A percentile compares a stretch with the other conserved stretches of the same genome.
phyloP scores from a whole-genome alignment of 371 early-diverging fungal species.

The Zychaea mexicana region DNA sequence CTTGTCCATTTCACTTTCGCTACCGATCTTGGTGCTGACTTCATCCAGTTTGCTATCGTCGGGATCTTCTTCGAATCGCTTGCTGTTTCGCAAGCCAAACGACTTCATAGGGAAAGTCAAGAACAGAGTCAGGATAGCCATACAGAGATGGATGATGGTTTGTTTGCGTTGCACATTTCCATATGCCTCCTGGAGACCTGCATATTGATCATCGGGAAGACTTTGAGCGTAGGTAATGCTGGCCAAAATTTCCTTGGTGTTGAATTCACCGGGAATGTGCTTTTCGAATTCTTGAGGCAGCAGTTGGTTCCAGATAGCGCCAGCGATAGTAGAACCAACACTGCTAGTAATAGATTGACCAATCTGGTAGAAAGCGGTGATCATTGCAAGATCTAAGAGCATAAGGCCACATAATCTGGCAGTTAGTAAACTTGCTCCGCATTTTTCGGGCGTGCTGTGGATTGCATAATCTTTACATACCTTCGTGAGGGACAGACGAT shows the following conservation, averaged over 20 bases:
- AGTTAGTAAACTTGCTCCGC: too few species aligned
- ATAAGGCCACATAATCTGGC: too few species aligned
- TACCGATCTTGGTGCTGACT: not conserved
- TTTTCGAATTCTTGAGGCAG: constrained; percentile 32
- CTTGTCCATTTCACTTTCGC: not conserved
- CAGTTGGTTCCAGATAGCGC: constrained; percentile 42
- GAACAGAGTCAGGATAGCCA: constrained; percentile 18
- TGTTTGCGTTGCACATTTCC: constrained; percentile 34
- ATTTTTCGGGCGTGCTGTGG: too few species aligned
- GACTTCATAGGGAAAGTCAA: constrained; percentile 34
- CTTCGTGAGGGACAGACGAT: constrained; percentile 41
- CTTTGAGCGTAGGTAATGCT: constrained; percentile 22
- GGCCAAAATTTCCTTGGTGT: constrained; percentile 24
- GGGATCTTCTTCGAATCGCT: not conserved
- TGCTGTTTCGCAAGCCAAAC: constrained; percentile 25
- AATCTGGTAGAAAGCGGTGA: constrained; percentile 35
- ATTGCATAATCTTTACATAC: constrained; percentile 13
- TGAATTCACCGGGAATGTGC: constrained; percentile 41
- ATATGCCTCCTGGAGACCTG: constrained; percentile 27
- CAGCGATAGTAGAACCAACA: constrained; percentile 36
- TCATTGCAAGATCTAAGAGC: constrained; percentile 41
- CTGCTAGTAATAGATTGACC: constrained; percentile 30
- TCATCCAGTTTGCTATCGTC: not conserved
- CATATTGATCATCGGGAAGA: constrained; percentile 33
- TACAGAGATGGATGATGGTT: constrained; percentile 24